Evolutionary conservation across 306 rosid species (phyloP), one percentile per base, ranked within the genome.

Genomic region (Cyamopsis tetragonoloba): DNA sequence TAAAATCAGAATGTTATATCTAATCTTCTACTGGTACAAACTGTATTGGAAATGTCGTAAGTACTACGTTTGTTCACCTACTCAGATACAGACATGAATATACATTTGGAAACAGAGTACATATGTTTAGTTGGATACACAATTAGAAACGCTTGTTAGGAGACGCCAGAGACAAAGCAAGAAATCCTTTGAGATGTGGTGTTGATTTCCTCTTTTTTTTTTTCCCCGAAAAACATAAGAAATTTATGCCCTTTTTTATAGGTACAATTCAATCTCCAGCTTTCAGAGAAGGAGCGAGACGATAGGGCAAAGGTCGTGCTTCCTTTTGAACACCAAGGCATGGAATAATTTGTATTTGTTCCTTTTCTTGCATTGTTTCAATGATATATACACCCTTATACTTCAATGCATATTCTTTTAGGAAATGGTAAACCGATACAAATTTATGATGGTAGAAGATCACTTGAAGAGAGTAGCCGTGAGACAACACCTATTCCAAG

Each of bases 301-400:
- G 98, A 92, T 68, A 89, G 91, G 84, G 91, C 96, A 51, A 86
- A 82, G 27, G 98, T 92, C 62, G 89, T 89, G 62, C 96, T 92
- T 67, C 96, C 98, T 58, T 92, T 92, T 71, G 96, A 92, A 77
- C 98, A 92, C 75, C 98, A 87, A 77, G 98, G 98, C 89, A 76
- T 57, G 62, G 50, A 59, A 54, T 68, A 64, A 62, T 41, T 30
- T 57, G 30, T 27, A 44, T 61, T 19, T 53, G 62, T 48, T 6
- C 37, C 47, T 20, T 59, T 22, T 11, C 1, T 55, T 34, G 5
- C 31, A n/a, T 19, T 18, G 42, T 70, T 47, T 58, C 10, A 48
- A 53, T 53, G 27, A 64, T 35, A 58, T 37, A 11, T 49, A n/a
- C 57, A n/a, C 14, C 53, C 53, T 48, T 58, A 20, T 20, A 12